Conservation (phyloP, 176 grass and related monocot genomes). For the Juncus effusus region DNA sequence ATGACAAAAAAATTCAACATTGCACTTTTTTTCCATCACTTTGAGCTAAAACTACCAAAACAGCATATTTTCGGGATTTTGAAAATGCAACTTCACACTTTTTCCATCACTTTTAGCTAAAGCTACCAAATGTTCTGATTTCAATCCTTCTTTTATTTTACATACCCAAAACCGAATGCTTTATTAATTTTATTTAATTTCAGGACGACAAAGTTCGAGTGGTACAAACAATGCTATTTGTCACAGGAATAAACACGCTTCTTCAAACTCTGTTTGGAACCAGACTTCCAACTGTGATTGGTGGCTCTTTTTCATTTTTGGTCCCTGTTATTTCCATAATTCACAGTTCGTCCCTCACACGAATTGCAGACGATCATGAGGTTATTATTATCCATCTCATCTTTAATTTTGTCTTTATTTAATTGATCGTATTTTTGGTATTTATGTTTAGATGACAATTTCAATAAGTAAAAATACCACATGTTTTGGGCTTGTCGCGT, state of each 20-base stretch:
- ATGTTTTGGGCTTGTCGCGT: too few relatives aligned
- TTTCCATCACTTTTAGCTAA: too few relatives aligned
- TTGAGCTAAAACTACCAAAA: too few relatives aligned
- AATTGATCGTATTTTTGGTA: not conserved
- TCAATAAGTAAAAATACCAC: too few relatives aligned
- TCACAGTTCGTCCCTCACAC: constrained; percentile 49
- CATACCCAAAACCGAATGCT: too few relatives aligned
- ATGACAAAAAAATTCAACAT: too few relatives aligned
- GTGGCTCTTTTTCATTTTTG: constrained; percentile 91
- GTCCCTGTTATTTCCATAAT: constrained; percentile 87
- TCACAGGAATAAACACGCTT: constrained; percentile 94
- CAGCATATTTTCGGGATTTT: too few relatives aligned
- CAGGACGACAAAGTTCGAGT: constrained; percentile 95
- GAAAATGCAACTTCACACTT: too few relatives aligned
- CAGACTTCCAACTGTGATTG: constrained; percentile 77
- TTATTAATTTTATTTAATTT: constrained; percentile 13
- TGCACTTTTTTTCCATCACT: too few relatives aligned
- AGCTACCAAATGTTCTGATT: too few relatives aligned
- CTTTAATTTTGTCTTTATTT: not conserved
- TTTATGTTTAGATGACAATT: too few relatives aligned
- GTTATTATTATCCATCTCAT: constrained; percentile 30
- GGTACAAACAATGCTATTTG: constrained; percentile 93
- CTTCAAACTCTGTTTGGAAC: constrained; percentile 95
- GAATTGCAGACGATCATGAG: constrained; percentile 58
- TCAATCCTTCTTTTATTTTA: too few relatives aligned